These are phyloP conservation scores for Colletotrichum phormii DNA, from an alignment of 2,329 filamentous ascomycete species.

Conservation along the genomic window DNA sequence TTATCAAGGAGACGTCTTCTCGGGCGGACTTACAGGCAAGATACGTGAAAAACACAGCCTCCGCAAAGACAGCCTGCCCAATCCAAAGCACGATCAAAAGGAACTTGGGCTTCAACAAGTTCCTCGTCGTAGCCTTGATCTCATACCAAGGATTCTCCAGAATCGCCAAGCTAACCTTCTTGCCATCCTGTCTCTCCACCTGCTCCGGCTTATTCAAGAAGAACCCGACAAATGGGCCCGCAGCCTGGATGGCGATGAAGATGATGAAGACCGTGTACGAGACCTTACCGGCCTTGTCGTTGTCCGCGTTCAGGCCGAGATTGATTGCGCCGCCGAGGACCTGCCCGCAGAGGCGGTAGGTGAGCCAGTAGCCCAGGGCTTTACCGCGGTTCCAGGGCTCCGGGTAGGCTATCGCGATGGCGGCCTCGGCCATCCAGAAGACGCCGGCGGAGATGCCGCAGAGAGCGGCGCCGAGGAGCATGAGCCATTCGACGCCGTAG, in stretches of 20 bases:
- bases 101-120: slow-evolving; percentile 72
- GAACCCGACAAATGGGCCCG: slow-evolving; percentile 73
- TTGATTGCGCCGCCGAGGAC: slow-evolving; percentile 80
- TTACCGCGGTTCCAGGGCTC: slow-evolving; percentile 75
- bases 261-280: slow-evolving; percentile 76
- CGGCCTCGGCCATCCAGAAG: slow-evolving; percentile 82
- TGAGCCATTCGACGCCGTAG: slow-evolving; percentile 76
- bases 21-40: slow-evolving; percentile 53
- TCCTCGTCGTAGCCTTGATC: slow-evolving; percentile 66
- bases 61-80: slow-evolving; percentile 76
- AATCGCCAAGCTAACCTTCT: slow-evolving; percentile 70
- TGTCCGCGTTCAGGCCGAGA: slow-evolving; percentile 71
- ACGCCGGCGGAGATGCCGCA: slow-evolving; percentile 78
- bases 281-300: slow-evolving; percentile 70
- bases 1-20: slow-evolving; percentile 30
- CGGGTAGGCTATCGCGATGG: slow-evolving; percentile 78
- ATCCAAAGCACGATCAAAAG: slow-evolving; percentile 76
- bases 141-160: slow-evolving; percentile 67
- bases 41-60: slow-evolving; percentile 80
- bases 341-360: slow-evolving; percentile 69
- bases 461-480: slow-evolving; percentile 74
- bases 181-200: slow-evolving; percentile 75
- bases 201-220: slow-evolving; percentile 70
- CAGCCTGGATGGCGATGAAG: slow-evolving; percentile 77
- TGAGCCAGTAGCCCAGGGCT: slow-evolving; percentile 76